phyloP scores from a whole-genome alignment of 2,329 filamentous ascomycete species.

The Alternaria arborescens region DNA sequence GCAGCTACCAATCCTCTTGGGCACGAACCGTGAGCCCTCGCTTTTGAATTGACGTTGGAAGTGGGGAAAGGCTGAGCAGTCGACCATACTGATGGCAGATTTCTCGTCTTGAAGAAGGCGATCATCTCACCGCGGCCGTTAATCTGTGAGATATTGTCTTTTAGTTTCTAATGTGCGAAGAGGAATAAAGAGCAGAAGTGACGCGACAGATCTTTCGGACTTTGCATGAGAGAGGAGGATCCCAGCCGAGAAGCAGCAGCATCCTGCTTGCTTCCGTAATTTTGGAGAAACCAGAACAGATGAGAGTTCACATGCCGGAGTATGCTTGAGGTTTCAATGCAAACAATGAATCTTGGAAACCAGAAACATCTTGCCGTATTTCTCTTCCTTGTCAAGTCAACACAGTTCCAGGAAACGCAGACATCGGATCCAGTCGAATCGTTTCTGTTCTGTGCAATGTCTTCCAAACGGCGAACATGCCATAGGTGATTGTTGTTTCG shows the following conservation, averaged over 20 bases:
- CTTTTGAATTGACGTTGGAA: no score
- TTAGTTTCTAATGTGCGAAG: no score
- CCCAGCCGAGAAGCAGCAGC: no score
- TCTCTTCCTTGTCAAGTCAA: background rate
- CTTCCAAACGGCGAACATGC: background rate
- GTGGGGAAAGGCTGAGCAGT: no score
- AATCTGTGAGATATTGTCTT: no score
- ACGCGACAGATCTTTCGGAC: no score
- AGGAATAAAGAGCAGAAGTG: no score
- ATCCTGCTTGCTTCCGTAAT: no score
- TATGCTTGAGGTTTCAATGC: background rate
- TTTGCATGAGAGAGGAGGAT: no score
- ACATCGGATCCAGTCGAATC: accelerated
- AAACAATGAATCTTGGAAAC: background rate
- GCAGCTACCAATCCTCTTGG: no score
- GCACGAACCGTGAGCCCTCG: no score
- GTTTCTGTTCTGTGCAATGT: background rate
- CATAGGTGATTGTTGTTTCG: background rate
- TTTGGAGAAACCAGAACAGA: background rate
- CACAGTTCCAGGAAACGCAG: background rate
- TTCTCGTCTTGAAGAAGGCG: background rate
- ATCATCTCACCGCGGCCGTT: background rate
- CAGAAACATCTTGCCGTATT: background rate
- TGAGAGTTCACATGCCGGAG: background rate
- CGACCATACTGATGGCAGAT: no score